Base-by-base conservation (phyloP, 371 early-diverging fungal genomes). In the Syncephalastrum monosporum region DNA sequence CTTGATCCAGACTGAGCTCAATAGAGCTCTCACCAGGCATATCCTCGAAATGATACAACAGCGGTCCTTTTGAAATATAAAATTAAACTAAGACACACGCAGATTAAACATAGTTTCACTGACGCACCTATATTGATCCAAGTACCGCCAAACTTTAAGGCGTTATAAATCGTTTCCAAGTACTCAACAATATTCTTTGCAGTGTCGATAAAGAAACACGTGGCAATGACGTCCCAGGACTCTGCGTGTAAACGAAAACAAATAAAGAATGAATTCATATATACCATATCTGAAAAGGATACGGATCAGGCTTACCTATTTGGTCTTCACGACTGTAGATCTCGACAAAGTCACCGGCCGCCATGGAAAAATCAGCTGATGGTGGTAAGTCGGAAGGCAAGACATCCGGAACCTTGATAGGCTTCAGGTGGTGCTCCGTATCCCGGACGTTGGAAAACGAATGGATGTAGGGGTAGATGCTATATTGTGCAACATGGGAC, bases 121-220 rank as follows among this genome's bases (percentile, higher is more conserved):
- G 13, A 12, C 69, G 66, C 79, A 85, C 92, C 94, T 43, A 91
- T 74, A 65, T 98, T 97, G 60, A 98, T 95, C 98, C 98, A 98
- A n/a, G 86, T 70, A 1, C 95, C 97, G 16, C 90, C 90, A 15
- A 82, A 79, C 66, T 88, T 89, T 54, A 98, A 68, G 13, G 84
- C 71, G 15, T 82, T 67, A 61, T 87, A 81, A 57, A 98, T 91
- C 0, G 86, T 82, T 56, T 91, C 91, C 38, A 98, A 67, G 61
- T 97, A 97, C 23, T 90, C 85, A 17, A 93, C 63, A 29, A 93
- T 85, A 63, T 97, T 95, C 61, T 92, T 89, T 17, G 96, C 96
- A 0, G 98, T 97, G 64, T 98, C 98, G 49, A 98, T 88, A 67
- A 97, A 98, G 80, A 93, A 98, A 69, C 96, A 95, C 0, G 96